Evolutionary conservation across 2,329 filamentous ascomycete genomes (phyloP), one percentile per base, ranked within the genome.

Genomic region (Plenodomus lindquistii): DNA sequence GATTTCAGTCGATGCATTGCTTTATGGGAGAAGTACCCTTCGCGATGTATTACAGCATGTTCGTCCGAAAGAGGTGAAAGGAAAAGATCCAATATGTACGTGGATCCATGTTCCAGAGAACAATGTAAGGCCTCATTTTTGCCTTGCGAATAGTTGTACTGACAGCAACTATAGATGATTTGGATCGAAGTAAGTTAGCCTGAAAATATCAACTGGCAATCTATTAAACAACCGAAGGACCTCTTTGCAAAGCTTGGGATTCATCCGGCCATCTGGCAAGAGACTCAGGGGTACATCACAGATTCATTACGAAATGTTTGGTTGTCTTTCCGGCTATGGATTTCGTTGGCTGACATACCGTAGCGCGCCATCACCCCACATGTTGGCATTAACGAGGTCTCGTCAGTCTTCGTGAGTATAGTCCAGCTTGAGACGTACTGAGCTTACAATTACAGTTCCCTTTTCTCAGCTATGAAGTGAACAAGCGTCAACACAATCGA

Each of bases 41-140:
- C 19, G 44, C 2, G 48, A 51, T 2, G 42, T 51, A 24, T 22
- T 51, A 13, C 16, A 17, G 5, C 24, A 43, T 37, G 48, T 44
- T 5, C 37, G 48, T n/a, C 48, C 48, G 2, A 42, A 44, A 38
- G 44, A 37, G 13, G 40, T 44, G 5, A 37, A 27, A 13, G 10
- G 11, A 29, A 19, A 46, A 6, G 18, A 16, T 2, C 46, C 43
- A 0, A 29, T 49, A 4, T 49, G 46, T 31, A 39, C 36, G n/a
- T 53, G 50, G 50, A 40, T 53, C 10, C 50, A 53, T 19, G 29
- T 53, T 11, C 46, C 46, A 15, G 42, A 53, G 16, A 53, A 53
- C 27, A 53, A 53, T 39, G 40, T 53, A 43, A 39, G 40, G 8
- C 17, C 4, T 6, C 18, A n/a, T n/a, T 21, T 19, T 8, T 16